These are phyloP conservation scores for Linnemannia hyalina DNA, from an alignment of 192 early-diverging fungal species.

Conservation along the genomic window DNA sequence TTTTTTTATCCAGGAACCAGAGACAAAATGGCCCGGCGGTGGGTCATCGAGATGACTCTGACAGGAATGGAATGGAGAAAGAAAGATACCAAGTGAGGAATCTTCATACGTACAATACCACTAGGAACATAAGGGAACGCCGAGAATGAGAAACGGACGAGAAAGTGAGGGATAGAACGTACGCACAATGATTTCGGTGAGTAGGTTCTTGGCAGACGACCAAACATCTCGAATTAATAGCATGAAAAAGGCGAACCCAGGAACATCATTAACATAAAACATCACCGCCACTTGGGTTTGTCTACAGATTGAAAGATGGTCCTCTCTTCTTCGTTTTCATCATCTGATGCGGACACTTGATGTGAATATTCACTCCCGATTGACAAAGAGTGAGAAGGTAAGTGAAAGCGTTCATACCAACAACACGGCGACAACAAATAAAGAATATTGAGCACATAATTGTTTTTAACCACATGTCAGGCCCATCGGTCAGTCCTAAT, in stretches of 20 bases:
- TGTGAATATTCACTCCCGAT: too few species aligned
- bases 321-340: too few species aligned
- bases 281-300: too few species aligned
- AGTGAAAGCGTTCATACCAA: neutral
- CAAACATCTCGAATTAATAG: neutral
- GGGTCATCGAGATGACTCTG: too few species aligned
- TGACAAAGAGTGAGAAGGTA: neutral
- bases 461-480: neutral
- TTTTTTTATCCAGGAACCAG: conserved; percentile 11
- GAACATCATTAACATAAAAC: too few species aligned
- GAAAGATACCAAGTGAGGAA: too few species aligned
- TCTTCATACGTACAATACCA: neutral
- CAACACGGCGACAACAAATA: neutral
- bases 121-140: neutral
- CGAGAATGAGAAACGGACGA: neutral
- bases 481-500: neutral
- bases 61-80: too few species aligned
- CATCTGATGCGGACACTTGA: too few species aligned
- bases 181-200: neutral
- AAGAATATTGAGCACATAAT: neutral
- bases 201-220: neutral
- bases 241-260: too few species aligned
- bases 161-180: neutral
- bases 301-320: too few species aligned
- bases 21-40: neutral